Percentiles rank a stretch among this genome's conserved stretches.
These are phyloP conservation scores for Pinus tabuliformis DNA, from an alignment of 75 land plant species.

Conservation along the genomic window DNA sequence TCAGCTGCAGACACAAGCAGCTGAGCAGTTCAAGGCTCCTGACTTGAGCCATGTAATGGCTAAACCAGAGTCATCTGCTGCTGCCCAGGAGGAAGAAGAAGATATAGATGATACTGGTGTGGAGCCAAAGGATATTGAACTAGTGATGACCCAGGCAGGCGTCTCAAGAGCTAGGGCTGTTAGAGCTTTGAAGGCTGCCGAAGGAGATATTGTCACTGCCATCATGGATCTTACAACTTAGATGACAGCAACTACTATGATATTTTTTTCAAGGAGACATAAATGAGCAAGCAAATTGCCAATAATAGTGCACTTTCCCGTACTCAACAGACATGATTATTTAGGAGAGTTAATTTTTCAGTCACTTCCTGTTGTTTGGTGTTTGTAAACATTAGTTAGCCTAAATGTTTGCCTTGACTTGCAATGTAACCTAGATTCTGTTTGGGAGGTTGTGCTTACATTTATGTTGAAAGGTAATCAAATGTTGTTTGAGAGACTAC, in stretches of 20 bases:
- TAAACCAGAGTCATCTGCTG: conserved; percentile 48
- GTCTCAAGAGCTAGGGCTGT: conserved; percentile 66
- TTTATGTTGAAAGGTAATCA: background rate
- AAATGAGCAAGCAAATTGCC: background rate
- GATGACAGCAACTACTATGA: background rate
- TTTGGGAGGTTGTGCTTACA: background rate
- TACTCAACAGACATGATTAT: background rate
- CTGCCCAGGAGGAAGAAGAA: conserved; percentile 65
- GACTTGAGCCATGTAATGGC: conserved; percentile 38
- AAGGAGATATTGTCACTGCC: conserved; percentile 75
- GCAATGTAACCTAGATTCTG: background rate
- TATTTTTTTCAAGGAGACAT: background rate
- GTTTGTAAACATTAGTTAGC: background rate
- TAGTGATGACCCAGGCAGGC: conserved; percentile 76
- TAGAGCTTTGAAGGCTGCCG: conserved; percentile 54
- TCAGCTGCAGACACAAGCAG: conserved; percentile 77
- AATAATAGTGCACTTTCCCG: background rate
- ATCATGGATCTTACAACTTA: conserved; percentile 78
- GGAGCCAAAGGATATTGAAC: conserved; percentile 74
- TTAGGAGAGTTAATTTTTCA: background rate
- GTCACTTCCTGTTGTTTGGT: background rate
- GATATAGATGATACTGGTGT: conserved; percentile 77
- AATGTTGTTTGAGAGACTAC: background rate
- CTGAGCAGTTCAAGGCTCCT: conserved; percentile 79
- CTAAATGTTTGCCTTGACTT: background rate